Percentiles rank a stretch among this genome's conserved stretches.
Conservation (phyloP, 768 basidiomycete species). For the Russula compacta region DNA sequence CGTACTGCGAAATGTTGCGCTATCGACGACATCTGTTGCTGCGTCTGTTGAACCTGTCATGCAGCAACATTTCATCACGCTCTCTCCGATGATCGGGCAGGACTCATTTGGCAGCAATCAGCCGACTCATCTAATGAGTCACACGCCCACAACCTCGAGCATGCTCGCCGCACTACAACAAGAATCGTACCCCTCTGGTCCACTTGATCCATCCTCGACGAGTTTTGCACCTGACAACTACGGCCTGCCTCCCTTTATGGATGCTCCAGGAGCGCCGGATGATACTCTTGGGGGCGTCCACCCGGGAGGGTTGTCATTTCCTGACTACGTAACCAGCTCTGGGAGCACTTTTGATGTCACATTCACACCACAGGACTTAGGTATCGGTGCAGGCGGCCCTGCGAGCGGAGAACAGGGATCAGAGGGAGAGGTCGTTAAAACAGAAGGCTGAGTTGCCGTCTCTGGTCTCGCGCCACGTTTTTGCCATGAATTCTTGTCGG, state of each 20-base stretch:
- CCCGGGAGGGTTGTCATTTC: slow-evolving; percentile 56
- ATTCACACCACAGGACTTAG: slow-evolving; percentile 61
- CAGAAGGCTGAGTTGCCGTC: slow-evolving; percentile 39
- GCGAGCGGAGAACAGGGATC: slow-evolving; percentile 48
- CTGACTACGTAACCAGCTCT: slow-evolving; percentile 48
- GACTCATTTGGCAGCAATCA: slow-evolving; percentile 58
- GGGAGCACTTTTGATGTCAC: slow-evolving; percentile 61
- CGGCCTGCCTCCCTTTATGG: slow-evolving; percentile 67
- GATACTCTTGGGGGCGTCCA: slow-evolving; percentile 53
- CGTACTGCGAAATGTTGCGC: slow-evolving; percentile 75
- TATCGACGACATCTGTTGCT: slow-evolving; percentile 86
- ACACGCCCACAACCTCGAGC: slow-evolving; percentile 82
- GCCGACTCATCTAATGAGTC: slow-evolving; percentile 49
- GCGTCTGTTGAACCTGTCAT: slow-evolving; percentile 88
- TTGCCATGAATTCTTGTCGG: slow-evolving; percentile 15
- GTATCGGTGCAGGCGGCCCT: slow-evolving; percentile 39
- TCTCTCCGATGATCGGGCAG: slow-evolving; percentile 86
- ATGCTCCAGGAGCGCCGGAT: slow-evolving; percentile 54
- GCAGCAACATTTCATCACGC: slow-evolving; percentile 80
- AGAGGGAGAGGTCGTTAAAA: slow-evolving; percentile 57
- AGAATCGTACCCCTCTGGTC: slow-evolving; percentile 55
- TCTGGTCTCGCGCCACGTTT: slow-evolving; percentile 20
- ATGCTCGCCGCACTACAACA: slow-evolving; percentile 85
- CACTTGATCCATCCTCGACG: slow-evolving; percentile 55
- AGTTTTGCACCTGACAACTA: slow-evolving; percentile 63